Percentiles rank a stretch among this genome's conserved stretches.
Evolutionary conservation across 2,329 filamentous ascomycete genomes (phyloP).

Genomic region (Delphinella strobiligena): DNA sequence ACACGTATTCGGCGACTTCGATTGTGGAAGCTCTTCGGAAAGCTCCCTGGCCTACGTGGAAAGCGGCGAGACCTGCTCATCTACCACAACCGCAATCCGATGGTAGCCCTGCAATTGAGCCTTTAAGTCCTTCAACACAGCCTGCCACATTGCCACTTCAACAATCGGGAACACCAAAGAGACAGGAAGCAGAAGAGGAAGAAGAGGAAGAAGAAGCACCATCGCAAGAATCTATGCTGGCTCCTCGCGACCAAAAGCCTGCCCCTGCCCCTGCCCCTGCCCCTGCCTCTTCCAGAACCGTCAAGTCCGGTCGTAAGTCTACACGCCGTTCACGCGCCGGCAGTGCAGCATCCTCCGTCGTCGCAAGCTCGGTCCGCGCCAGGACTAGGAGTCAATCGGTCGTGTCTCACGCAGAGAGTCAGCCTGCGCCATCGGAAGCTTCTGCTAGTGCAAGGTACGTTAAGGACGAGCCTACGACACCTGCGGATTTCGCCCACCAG

Average conservation of each 20-base stretch:
- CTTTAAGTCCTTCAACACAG: constrained; percentile 24
- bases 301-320: constrained; percentile 4
- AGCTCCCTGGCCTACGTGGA: constrained; percentile 16
- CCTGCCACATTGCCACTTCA: too few species aligned
- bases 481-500: constrained; percentile 22
- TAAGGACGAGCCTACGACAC: constrained; percentile 36
- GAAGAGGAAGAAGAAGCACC: constrained; percentile 1
- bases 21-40: neutral
- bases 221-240: too few species aligned
- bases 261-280: neutral
- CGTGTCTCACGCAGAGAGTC: constrained; percentile 31
- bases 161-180: too few species aligned
- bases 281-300: constrained; percentile 1
- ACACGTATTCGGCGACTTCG: neutral
- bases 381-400: constrained; percentile 38
- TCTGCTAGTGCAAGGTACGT: constrained; percentile 26
- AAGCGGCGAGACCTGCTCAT: constrained; percentile 14
- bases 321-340: constrained; percentile 18
- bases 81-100: constrained; percentile 13
- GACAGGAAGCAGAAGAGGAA: neutral
- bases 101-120: constrained; percentile 18
- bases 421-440: constrained; percentile 26
- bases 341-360: constrained; percentile 35
- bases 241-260: too few species aligned
- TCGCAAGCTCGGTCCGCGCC: constrained; percentile 30